Evolutionary conservation across 495 filamentous ascomycete genomes (phyloP).

Genomic region (Penicillium subrubescens): DNA sequence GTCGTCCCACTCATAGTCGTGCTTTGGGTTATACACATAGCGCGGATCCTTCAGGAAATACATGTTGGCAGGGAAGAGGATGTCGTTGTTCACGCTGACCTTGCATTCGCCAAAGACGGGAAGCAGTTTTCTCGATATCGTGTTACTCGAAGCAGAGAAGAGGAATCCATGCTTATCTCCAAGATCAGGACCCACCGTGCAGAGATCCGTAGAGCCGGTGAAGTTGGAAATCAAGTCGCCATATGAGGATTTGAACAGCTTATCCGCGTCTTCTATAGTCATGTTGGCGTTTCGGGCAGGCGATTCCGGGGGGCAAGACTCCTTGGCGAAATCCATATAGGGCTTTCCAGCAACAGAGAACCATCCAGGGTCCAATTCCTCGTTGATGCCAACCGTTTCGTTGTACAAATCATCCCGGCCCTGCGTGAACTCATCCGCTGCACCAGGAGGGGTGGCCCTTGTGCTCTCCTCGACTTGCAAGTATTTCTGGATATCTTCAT

Average conservation of each 20-base stretch:
- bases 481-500: constrained; percentile 62
- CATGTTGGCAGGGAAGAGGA: constrained; percentile 76
- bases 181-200: constrained; percentile 55
- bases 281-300: constrained; percentile 52
- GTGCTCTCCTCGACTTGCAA: constrained; percentile 56
- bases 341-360: constrained; percentile 38
- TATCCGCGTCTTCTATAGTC: constrained; percentile 36
- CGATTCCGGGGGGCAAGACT: constrained; percentile 62
- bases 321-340: constrained; percentile 64
- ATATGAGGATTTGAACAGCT: constrained; percentile 32
- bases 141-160: constrained; percentile 60
- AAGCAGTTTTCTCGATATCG: constrained; percentile 50
- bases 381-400: constrained; percentile 19
- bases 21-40: constrained; percentile 53
- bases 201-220: constrained; percentile 65
- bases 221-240: constrained; percentile 69
- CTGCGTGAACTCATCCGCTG: constrained; percentile 39
- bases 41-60: constrained; percentile 71
- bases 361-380: constrained; percentile 24
- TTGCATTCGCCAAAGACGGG: constrained; percentile 80
- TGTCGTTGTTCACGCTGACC: constrained; percentile 75
- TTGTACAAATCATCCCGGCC: constrained; percentile 32
- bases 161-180: constrained; percentile 69
- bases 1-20: constrained; percentile 44
- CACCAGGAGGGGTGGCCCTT: constrained; percentile 40